Conservation (phyloP, 2,329 filamentous ascomycete species). For the Talaromyces sp. region DNA sequence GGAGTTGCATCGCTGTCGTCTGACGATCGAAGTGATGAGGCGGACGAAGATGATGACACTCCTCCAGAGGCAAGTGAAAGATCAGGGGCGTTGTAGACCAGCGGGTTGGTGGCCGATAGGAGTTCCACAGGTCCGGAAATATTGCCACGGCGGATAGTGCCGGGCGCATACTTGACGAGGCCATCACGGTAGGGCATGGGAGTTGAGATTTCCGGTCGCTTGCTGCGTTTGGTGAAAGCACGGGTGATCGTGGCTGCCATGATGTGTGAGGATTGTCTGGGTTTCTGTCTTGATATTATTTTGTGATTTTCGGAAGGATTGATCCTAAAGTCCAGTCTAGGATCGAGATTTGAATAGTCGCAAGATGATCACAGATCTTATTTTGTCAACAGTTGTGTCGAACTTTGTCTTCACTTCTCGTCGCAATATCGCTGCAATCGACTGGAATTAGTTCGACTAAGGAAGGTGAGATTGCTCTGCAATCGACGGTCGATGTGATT, state of each 20-base stretch:
- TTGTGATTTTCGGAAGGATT: neutral
- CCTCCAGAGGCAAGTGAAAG: constrained; percentile 58
- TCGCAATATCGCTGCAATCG: neutral
- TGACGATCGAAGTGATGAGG: constrained; percentile 57
- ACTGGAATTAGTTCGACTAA: neutral
- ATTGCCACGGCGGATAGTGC: constrained; percentile 46
- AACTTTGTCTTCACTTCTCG: neutral
- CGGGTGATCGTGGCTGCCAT: constrained; percentile 40
- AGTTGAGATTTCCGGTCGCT: constrained; percentile 44
- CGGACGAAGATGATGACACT: constrained; percentile 47
- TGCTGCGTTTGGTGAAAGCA: constrained; percentile 49
- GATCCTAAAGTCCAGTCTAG: constrained; percentile 15
- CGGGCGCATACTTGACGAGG: constrained; percentile 44
- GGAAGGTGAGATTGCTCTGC: constrained; percentile 19
- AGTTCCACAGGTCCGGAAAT: constrained; percentile 87
- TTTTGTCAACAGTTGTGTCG: neutral
- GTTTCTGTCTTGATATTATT: neutral
- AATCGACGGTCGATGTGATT: constrained; percentile 8
- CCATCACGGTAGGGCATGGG: constrained; percentile 45
- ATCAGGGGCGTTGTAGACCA: constrained; percentile 91
- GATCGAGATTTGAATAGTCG: neutral
- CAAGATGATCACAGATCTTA: constrained; percentile 4
- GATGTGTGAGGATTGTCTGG: constrained; percentile 14
- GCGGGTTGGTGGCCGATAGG: constrained; percentile 91
- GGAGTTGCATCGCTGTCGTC: constrained; percentile 67